Evolutionary conservation across 768 basidiomycete species (phyloP), one percentile per base, ranked within the genome.

Genomic region (Mrakia blollopis): DNA sequence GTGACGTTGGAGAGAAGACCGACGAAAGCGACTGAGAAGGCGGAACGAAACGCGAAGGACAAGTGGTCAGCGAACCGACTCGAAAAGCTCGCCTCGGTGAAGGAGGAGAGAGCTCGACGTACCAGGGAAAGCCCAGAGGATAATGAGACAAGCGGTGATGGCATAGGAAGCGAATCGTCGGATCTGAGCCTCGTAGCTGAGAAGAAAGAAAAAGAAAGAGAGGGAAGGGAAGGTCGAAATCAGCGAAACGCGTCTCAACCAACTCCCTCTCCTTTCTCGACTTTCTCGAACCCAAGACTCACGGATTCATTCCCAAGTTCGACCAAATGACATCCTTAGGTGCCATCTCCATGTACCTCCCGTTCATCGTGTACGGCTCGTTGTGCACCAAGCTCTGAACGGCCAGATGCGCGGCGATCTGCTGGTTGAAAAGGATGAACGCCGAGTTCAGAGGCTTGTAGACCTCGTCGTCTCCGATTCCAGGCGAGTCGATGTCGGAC

Each of bases 321-420:
- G 87, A 84, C 95, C 96, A 98, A 79, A 98, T 91, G 65, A 99
- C 91, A 83, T 97, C 94, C 39, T 87, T 86, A 0, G 95, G 94
- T 0, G 91, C 87, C 72, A 96, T 89, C 82, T 97, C 95, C 57
- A 90, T 87, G 81, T 89, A 91, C 71, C 89, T 89, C 37, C 86
- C 85, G 14, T 87, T 86, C 93, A 98, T 97, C 23, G 81, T 79
- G 60, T 84, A 83, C 35, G 93, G 93, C 72, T 89, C 88, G 81
- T 95, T 90, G 83, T 95, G 92, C 9, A 88, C 85, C 60, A 95
- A 84, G 5, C 86, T 85, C 83, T 94, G 90, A 50, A 87, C 87
- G 1, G 92, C 93, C 83, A 98, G 85, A 83, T 98, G 94, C 25
- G 95, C 94, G 3, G 92, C 91, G 78, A 97, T 92, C 85, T 98